Percentiles rank a stretch among this genome's conserved stretches.
Conservation (phyloP, 176 grass and related monocot species). For the barley (Hordeum vulgare) region DNA sequence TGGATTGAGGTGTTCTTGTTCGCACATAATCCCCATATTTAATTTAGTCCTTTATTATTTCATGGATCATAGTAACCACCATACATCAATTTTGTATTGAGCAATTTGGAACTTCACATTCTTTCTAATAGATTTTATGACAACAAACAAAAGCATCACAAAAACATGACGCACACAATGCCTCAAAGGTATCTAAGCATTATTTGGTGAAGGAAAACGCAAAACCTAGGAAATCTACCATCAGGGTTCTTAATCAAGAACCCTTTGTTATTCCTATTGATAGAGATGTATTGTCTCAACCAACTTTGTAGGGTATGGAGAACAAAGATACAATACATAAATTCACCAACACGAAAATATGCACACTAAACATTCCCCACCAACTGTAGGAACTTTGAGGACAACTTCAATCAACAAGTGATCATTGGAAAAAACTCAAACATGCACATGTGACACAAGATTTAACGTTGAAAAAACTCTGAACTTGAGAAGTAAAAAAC, state of each 20-base stretch:
- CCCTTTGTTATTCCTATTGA: constrained; percentile 26
- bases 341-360: too few relatives aligned
- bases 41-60: constrained; percentile 16
- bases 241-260: constrained; percentile 45
- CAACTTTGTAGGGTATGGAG: not conserved
- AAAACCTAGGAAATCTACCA: constrained; percentile 61
- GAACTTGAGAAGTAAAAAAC: too few relatives aligned
- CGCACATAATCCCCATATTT: too few relatives aligned
- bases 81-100: not conserved
- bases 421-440: too few relatives aligned
- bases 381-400: too few relatives aligned
- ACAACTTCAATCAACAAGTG: too few relatives aligned
- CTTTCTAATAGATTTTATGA: constrained; percentile 11
- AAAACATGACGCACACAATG: constrained; percentile 45
- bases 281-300: constrained; percentile 38
- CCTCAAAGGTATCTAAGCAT: constrained; percentile 61
- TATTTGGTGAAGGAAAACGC: constrained; percentile 51
- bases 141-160: constrained; percentile 54
- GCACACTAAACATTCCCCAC: too few relatives aligned
- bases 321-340: too few relatives aligned
- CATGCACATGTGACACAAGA: too few relatives aligned
- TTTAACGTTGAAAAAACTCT: too few relatives aligned
- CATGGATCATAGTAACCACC: not conserved
- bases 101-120: not conserved
- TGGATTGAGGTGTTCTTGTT: not conserved